Conservation (phyloP, 2,329 filamentous ascomycete genomes). For the Onygenales sp. region DNA sequence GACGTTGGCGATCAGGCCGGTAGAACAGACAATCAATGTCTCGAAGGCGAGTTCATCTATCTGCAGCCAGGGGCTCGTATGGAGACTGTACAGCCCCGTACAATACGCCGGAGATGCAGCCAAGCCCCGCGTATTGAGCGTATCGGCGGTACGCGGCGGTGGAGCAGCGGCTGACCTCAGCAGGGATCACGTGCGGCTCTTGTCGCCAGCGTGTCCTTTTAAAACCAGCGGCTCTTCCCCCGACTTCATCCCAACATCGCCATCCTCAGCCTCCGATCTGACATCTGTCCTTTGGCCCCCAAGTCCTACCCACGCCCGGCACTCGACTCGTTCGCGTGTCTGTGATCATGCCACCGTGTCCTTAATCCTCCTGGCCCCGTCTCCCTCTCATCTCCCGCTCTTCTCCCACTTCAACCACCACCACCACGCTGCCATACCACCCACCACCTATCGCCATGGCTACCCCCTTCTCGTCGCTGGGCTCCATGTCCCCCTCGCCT, state of each 20-base stretch:
- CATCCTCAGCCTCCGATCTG: constrained; percentile 16
- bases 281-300: constrained; percentile 22
- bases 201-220: constrained; percentile 27
- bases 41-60: no score
- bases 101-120: no score
- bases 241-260: constrained; percentile 5
- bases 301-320: neutral
- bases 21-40: no score
- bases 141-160: no score
- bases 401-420: constrained; percentile 2
- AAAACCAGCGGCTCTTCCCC: constrained; percentile 19
- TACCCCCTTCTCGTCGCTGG: constrained; percentile 22
- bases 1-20: no score
- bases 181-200: constrained; percentile 14
- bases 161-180: constrained; percentile 15
- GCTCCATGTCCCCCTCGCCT: constrained; percentile 23
- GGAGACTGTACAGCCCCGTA: no score
- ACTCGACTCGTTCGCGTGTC: constrained; percentile 11
- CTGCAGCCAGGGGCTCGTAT: no score
- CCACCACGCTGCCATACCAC: neutral
- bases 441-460: constrained; percentile 17
- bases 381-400: constrained; percentile 8
- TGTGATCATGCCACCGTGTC: constrained; percentile 31
- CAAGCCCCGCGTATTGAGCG: no score
- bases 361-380: constrained; percentile 8